phyloP scores from a whole-genome alignment of 1,284 basidiomycete species.

The Austroboletus olivaceoglutinosus region DNA sequence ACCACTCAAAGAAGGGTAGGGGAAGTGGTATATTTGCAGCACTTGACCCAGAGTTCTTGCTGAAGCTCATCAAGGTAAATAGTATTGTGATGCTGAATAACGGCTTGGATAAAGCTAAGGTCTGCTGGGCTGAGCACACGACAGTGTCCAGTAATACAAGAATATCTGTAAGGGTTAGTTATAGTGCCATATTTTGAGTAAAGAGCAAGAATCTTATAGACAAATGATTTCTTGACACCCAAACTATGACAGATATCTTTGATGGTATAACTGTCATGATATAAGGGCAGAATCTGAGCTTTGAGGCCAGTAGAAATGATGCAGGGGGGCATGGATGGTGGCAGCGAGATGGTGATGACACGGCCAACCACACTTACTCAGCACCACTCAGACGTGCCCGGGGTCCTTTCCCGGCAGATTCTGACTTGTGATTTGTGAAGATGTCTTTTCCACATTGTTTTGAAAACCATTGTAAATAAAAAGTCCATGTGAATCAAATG shows the following conservation, averaged over 20 bases:
- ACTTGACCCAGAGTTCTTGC: background rate
- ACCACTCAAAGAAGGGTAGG: background rate
- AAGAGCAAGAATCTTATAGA: background rate
- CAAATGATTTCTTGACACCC: background rate
- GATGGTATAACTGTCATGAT: background rate
- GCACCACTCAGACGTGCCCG: background rate
- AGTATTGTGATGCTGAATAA: background rate
- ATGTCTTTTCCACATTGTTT: background rate
- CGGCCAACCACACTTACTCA: too few relatives aligned
- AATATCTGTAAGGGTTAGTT: background rate
- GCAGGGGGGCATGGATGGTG: background rate
- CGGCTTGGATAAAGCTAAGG: background rate
- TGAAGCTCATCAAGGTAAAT: conserved; percentile 9
- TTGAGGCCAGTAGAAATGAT: background rate
- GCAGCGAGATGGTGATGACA: too few relatives aligned
- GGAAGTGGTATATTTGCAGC: background rate
- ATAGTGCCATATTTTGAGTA: background rate
- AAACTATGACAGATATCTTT: background rate
- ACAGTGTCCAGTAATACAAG: background rate
- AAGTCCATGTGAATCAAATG: too few relatives aligned
- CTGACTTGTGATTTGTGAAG: background rate
- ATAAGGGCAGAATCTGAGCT: background rate
- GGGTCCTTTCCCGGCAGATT: background rate
- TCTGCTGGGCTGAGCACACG: background rate
- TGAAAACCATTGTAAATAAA: too few relatives aligned